Conservation (phyloP, 225 moss, liverwort and hornwort species). For the Marchantia polymorpha region DNA sequence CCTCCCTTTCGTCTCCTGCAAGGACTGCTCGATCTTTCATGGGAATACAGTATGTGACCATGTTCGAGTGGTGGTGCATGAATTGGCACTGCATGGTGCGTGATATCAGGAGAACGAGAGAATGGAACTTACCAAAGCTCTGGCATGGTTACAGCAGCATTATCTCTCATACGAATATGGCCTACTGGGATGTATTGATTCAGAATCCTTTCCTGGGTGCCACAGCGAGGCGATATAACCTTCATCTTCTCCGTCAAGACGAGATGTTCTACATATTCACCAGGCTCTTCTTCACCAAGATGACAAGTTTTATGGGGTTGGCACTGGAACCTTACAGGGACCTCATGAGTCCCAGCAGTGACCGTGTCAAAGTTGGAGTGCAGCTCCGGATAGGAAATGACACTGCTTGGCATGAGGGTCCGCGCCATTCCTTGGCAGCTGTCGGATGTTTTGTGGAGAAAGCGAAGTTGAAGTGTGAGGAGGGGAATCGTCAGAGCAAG, state of each 20-base stretch:
- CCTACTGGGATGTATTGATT: slow-evolving; percentile 21
- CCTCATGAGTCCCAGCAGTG: not conserved
- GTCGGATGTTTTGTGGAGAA: slow-evolving; percentile 15
- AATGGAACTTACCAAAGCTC: not conserved
- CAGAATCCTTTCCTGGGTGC: slow-evolving; percentile 10
- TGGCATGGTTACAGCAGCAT: slow-evolving; percentile 22
- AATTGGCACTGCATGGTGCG: slow-evolving; percentile 23
- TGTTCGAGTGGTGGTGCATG: slow-evolving; percentile 32
- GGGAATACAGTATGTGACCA: slow-evolving; percentile 18
- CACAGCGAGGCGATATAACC: slow-evolving; percentile 15
- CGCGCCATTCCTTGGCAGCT: slow-evolving; percentile 1
- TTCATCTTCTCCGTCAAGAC: slow-evolving; percentile 18
- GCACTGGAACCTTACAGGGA: not conserved
- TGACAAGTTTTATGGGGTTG: slow-evolving; percentile 12
- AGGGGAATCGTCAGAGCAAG: not conserved
- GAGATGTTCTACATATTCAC: slow-evolving; percentile 26
- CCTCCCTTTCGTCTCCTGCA: slow-evolving; percentile 13
- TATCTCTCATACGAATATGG: slow-evolving; percentile 27
- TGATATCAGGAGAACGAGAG: slow-evolving; percentile 16
- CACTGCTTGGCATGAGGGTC: slow-evolving; percentile 17
- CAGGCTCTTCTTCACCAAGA: slow-evolving; percentile 10
- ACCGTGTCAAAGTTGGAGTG: slow-evolving; percentile 10
- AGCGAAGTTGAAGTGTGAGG: slow-evolving; percentile 4
- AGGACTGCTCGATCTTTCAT: slow-evolving; percentile 4
- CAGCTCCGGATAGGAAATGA: slow-evolving; percentile 21